These are phyloP conservation scores for Anaeramoeba flamelloides DNA, from an alignment of 78 protist genomes.

Conservation along the genomic window DNA sequence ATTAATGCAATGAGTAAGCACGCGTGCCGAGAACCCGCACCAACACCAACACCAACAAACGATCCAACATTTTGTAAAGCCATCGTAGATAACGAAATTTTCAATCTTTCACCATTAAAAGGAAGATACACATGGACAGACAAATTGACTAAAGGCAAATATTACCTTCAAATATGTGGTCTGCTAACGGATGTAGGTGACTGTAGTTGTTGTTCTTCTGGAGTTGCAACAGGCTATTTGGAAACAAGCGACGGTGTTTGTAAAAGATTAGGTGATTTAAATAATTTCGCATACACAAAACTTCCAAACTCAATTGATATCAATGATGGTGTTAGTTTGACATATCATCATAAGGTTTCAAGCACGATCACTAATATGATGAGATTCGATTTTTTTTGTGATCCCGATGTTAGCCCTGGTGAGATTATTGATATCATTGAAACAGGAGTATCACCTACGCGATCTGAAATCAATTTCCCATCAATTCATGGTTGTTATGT, in stretches of 20 bases:
- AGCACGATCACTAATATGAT: neutral
- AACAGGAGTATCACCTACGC: neutral
- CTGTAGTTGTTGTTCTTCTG: too few species aligned
- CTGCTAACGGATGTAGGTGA: too few species aligned
- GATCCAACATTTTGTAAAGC: neutral
- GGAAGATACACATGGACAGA: neutral
- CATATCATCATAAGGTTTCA: neutral
- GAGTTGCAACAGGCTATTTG: too few species aligned
- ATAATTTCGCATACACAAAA: neutral
- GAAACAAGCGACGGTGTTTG: too few species aligned
- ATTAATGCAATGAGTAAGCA: neutral
- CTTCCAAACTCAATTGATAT: neutral
- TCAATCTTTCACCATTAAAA: neutral
- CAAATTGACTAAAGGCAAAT: neutral
- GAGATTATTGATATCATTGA: neutral
- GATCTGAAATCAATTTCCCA: neutral
- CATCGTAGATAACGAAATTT: neutral
- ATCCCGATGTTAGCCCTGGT: neutral
- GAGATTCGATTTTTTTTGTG: neutral
- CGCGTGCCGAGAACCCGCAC: too few species aligned
- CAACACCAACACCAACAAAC: neutral
- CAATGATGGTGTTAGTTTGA: neutral
- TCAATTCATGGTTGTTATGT: neutral
- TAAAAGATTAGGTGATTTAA: neutral
- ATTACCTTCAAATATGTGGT: neutral